Conservation (phyloP, 768 basidiomycete genomes). For the Pulveroboletus ravenelii region DNA sequence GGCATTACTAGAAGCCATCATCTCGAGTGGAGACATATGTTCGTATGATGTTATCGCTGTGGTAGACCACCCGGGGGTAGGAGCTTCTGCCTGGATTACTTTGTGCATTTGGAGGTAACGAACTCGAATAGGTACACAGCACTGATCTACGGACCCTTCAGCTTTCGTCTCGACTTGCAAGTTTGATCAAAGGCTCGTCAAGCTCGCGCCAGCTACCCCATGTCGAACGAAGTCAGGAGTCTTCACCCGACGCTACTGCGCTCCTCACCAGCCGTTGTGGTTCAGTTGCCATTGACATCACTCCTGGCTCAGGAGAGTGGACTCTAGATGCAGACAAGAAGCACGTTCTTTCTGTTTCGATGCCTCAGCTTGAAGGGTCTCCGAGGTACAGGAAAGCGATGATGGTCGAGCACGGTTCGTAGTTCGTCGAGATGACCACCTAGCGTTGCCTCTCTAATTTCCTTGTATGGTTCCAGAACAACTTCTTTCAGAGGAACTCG, state of each 20-base stretch:
- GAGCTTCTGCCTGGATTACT: conserved; percentile 21
- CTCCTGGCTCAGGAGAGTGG: conserved; percentile 35
- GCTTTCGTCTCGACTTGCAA: conserved; percentile 46
- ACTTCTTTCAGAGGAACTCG: conserved; percentile 46
- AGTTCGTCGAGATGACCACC: neutral
- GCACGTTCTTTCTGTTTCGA: conserved; percentile 51
- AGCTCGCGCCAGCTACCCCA: conserved; percentile 63
- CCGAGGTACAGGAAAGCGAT: conserved; percentile 42
- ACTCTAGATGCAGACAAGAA: conserved; percentile 38
- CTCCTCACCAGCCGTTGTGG: conserved; percentile 50
- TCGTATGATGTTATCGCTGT: conserved; percentile 61
- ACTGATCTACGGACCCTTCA: conserved; percentile 67
- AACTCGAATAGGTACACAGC: conserved; percentile 53
- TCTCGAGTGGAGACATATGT: conserved; percentile 48
- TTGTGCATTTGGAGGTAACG: conserved; percentile 2
- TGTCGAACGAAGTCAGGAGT: conserved; percentile 31
- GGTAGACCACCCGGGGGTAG: conserved; percentile 68
- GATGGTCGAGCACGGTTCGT: conserved; percentile 54
- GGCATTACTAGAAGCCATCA: conserved; percentile 42
- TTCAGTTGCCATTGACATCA: conserved; percentile 42
- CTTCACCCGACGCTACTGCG: conserved; percentile 37
- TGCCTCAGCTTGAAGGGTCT: conserved; percentile 45
- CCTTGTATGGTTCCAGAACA: conserved; percentile 32
- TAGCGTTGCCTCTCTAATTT: neutral
- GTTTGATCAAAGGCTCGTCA: conserved; percentile 43